Conservation (phyloP, 306 rosid species). For the Ormosia semicastrata region DNA sequence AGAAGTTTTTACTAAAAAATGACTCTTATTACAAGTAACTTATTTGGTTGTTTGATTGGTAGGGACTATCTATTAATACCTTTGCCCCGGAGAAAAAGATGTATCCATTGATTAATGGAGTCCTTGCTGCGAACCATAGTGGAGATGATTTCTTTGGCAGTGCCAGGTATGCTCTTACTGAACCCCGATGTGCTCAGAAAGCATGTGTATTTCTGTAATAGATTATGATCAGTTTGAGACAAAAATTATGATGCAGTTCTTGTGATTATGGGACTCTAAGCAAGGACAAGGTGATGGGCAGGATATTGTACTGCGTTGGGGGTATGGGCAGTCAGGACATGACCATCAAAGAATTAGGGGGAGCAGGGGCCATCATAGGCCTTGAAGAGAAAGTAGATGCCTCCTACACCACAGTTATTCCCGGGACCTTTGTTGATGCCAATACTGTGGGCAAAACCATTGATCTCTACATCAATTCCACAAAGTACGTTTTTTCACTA, state of each 20-base stretch:
- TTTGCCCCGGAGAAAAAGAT: constrained; percentile 52
- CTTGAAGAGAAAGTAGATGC: constrained; percentile 26
- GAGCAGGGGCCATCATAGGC: constrained; percentile 62
- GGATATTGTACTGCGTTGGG: constrained; percentile 63
- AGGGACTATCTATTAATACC: constrained; percentile 80
- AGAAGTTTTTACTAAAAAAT: neutral
- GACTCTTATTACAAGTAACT: neutral
- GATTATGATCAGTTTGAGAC: constrained; percentile 10
- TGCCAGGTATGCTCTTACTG: constrained; percentile 43
- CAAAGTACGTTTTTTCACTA: constrained; percentile 48
- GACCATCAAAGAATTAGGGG: constrained; percentile 47
- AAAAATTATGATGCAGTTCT: constrained; percentile 42
- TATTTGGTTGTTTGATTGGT: neutral
- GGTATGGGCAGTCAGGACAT: constrained; percentile 35
- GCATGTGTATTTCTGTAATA: neutral
- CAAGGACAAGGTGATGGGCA: constrained; percentile 63
- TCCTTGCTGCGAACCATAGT: constrained; percentile 43
- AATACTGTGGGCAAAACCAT: constrained; percentile 33
- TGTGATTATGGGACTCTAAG: constrained; percentile 62
- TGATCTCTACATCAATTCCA: constrained; percentile 66
- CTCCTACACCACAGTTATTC: constrained; percentile 47
- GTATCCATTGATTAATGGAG: constrained; percentile 70
- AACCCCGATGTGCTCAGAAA: neutral
- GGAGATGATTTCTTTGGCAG: constrained; percentile 32
- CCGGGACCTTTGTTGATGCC: constrained; percentile 43